Conservation (phyloP, 2,329 filamentous ascomycete species). For the Talaromyces sp. region DNA sequence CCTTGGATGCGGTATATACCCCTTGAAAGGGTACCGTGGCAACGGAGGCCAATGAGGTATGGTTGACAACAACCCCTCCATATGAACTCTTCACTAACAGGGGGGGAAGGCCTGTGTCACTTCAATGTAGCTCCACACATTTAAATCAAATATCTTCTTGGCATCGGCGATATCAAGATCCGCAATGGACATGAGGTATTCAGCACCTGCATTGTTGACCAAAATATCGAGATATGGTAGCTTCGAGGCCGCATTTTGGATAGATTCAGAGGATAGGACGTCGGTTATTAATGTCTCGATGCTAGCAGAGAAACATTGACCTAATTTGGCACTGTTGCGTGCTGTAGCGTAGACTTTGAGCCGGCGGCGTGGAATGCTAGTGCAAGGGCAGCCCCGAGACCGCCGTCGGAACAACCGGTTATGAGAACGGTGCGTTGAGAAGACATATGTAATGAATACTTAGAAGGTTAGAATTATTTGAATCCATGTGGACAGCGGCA, state of each 20-base stretch:
- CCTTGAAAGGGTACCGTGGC: slow-evolving; percentile 2
- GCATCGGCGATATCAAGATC: slow-evolving; percentile 1
- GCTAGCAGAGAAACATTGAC: neutral
- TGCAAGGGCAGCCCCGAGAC: slow-evolving; percentile 2
- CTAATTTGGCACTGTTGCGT: neutral
- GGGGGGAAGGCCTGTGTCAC: slow-evolving; percentile 2
- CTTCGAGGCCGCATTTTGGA: neutral
- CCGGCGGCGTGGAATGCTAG: neutral
- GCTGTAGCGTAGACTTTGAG: slow-evolving; percentile 7
- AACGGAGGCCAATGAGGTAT: neutral
- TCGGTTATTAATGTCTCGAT: slow-evolving; percentile 5
- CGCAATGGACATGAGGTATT: neutral
- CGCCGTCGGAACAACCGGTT: slow-evolving; percentile 6
- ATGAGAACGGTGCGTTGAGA: slow-evolving; percentile 5
- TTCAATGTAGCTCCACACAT: slow-evolving; percentile 2
- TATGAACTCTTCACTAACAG: slow-evolving; percentile 1
- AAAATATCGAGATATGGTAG: slow-evolving; percentile 2
- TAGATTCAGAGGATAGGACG: neutral
- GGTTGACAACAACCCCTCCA: slow-evolving; percentile 6
- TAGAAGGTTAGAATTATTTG: too few relatives aligned
- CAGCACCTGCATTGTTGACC: slow-evolving; percentile 6
- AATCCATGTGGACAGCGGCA: too few relatives aligned
- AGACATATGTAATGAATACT: neutral
- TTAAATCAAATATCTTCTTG: slow-evolving; percentile 4
- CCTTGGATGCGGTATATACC: slow-evolving; percentile 6